A percentile compares a stretch with the other conserved stretches of the same genome.
These are phyloP conservation scores for Raffaelea deltoideospora DNA, from an alignment of 2,329 filamentous ascomycete species.

Conservation along the genomic window DNA sequence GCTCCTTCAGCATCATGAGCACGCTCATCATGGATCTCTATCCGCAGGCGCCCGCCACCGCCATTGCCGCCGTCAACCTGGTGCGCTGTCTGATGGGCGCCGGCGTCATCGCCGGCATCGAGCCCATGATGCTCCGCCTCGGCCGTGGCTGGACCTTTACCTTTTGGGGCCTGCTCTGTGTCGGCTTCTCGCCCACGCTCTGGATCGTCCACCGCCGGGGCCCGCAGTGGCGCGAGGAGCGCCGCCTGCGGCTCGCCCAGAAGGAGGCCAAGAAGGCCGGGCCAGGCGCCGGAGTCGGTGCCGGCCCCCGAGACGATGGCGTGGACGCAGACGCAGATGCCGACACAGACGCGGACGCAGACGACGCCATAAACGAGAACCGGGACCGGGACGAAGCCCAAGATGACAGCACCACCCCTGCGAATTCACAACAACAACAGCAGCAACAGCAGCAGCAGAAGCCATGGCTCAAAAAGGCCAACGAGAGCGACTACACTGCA, in stretches of 20 bases:
- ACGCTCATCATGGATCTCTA: slow-evolving; percentile 50
- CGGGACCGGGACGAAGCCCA: too few species aligned
- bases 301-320: too few species aligned
- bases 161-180: slow-evolving; percentile 36
- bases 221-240: slow-evolving; percentile 29
- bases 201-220: slow-evolving; percentile 34
- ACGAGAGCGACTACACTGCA: too few species aligned
- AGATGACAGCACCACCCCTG: too few species aligned
- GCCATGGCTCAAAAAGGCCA: too few species aligned
- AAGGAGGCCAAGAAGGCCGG: slow-evolving; percentile 16
- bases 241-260: slow-evolving; percentile 16
- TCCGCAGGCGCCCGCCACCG: slow-evolving; percentile 43
- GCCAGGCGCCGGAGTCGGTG: too few species aligned
- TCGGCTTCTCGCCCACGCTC: slow-evolving; percentile 31
- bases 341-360: too few species aligned
- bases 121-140: slow-evolving; percentile 39
- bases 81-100: slow-evolving; percentile 47
- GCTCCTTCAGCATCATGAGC: slow-evolving; percentile 47
- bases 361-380: too few species aligned
- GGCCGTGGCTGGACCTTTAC: slow-evolving; percentile 50
- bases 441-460: neutral
- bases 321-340: too few species aligned
- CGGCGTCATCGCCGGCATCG: slow-evolving; percentile 41
- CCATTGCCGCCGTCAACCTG: slow-evolving; percentile 49
- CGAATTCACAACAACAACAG: neutral